Conservation (phyloP, 495 filamentous ascomycete species). For the Aspergillus affinis region DNA sequence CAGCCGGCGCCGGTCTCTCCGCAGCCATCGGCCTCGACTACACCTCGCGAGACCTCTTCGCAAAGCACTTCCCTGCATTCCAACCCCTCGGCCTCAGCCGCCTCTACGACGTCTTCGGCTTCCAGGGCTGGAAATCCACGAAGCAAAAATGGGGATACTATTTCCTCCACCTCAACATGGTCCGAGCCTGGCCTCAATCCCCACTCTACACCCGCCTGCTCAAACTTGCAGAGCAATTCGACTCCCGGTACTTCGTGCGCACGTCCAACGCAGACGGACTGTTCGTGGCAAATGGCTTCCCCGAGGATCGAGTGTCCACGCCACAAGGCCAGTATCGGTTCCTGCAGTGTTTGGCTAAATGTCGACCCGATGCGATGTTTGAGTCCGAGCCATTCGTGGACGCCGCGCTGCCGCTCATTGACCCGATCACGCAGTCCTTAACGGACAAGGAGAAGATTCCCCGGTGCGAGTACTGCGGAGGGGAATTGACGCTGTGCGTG, state of each 20-base stretch:
- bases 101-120: conserved; percentile 28
- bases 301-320: conserved; percentile 15
- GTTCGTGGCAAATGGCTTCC: conserved; percentile 25
- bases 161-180: conserved; percentile 25
- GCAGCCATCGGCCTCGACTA: conserved; percentile 30
- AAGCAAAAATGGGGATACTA: conserved; percentile 30
- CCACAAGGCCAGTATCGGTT: conserved; percentile 26
- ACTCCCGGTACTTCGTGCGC: conserved; percentile 17
- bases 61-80: conserved; percentile 24
- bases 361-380: conserved; percentile 22
- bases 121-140: conserved; percentile 19
- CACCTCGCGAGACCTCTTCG: conserved; percentile 22
- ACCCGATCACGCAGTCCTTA: conserved; percentile 19
- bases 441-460: conserved; percentile 20
- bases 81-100: conserved; percentile 15
- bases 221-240: conserved; percentile 6
- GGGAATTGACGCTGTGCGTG: conserved; percentile 24
- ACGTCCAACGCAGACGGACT: conserved; percentile 28
- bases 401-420: conserved; percentile 20
- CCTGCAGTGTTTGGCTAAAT: conserved; percentile 25
- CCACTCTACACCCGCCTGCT: conserved; percentile 14
- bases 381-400: conserved; percentile 19
- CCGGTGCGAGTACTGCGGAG: conserved; percentile 20
- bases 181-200: conserved; percentile 22
- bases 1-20: conserved; percentile 28